phyloP scores from a whole-genome alignment of 106 monocot genomes.

The Dendrobium huoshanense region DNA sequence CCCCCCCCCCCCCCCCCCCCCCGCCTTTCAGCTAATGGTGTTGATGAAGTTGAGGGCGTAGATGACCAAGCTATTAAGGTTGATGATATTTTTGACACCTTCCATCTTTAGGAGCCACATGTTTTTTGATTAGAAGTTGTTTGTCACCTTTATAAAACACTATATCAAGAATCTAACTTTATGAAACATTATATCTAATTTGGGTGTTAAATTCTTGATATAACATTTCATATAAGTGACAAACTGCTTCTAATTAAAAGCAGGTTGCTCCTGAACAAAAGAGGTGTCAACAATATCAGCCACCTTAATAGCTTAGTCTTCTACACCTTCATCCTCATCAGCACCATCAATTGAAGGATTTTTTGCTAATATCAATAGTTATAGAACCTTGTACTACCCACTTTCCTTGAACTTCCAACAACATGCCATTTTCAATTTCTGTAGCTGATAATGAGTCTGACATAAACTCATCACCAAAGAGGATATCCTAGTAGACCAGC shows the following conservation, averaged over 20 bases:
- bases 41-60: slow-evolving; percentile 68
- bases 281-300: no score
- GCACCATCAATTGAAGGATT: no score
- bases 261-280: no score
- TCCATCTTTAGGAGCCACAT: slow-evolving; percentile 86
- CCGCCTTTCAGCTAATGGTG: slow-evolving; percentile 80
- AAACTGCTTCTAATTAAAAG: no score
- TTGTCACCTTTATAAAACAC: slow-evolving; percentile 62
- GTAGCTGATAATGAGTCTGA: slow-evolving; percentile 74
- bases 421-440: slow-evolving; percentile 72
- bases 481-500: slow-evolving; percentile 74
- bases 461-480: slow-evolving; percentile 77
- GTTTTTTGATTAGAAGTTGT: slow-evolving; percentile 77
- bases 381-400: no score
- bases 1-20: no score
- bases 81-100: slow-evolving; percentile 81
- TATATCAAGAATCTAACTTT: slow-evolving; percentile 24
- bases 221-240: no score
- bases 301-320: no score
- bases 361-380: no score
- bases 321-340: no score
- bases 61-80: slow-evolving; percentile 70
- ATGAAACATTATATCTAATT: slow-evolving; percentile 32
- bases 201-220: neutral
- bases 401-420: slow-evolving; percentile 42